Conservation (phyloP, 345 rosid species). For the Linum lewisii region DNA sequence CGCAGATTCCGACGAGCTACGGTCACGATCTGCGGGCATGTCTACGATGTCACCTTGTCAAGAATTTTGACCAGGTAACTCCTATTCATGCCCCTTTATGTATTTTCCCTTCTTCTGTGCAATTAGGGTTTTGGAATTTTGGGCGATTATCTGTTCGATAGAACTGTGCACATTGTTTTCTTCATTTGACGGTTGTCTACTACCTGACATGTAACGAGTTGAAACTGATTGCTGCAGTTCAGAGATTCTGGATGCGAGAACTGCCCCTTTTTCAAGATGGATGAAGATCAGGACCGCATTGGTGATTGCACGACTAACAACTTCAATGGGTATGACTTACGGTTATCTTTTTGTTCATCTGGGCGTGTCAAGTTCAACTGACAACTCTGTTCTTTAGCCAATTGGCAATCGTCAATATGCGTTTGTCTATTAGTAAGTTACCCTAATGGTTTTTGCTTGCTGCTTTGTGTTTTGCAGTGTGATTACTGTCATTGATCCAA, state of each 20-base stretch:
- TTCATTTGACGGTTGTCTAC: neutral
- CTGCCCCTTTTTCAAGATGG: conserved; percentile 82
- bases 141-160: neutral
- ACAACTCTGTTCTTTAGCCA: no score
- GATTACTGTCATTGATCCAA: conserved; percentile 92
- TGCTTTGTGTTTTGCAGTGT: conserved; percentile 32
- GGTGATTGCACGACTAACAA: conserved; percentile 83
- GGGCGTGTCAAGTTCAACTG: no score
- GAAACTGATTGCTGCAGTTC: conserved; percentile 23
- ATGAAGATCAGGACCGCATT: conserved; percentile 71
- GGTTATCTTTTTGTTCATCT: no score
- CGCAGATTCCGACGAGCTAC: conserved; percentile 6
- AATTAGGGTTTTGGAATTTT: neutral
- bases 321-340: conserved; percentile 51
- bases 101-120: neutral
- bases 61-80: conserved; percentile 3
- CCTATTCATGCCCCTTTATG: neutral
- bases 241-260: conserved; percentile 87
- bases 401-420: no score
- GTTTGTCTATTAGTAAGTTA: neutral
- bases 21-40: conserved; percentile 3
- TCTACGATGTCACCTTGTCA: conserved; percentile 1
- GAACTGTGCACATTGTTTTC: neutral
- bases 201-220: neutral
- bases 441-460: neutral